These are phyloP conservation scores for Eucalyptus erythrocorys DNA, from an alignment of 345 rosid species.

Conservation along the genomic window DNA sequence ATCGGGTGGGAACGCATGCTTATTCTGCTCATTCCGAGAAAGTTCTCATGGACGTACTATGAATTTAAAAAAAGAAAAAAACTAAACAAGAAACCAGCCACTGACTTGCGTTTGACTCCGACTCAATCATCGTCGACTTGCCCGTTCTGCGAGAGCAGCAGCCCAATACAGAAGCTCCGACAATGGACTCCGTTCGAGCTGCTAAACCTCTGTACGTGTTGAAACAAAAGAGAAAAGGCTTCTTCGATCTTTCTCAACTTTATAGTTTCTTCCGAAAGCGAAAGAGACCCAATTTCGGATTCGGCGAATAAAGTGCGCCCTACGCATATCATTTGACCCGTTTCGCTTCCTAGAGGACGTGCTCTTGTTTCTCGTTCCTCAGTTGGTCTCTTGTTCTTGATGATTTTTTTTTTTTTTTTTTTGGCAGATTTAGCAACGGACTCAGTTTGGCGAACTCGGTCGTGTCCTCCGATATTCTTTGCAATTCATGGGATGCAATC, in stretches of 20 bases:
- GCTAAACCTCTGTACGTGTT: neutral
- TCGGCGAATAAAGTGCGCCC: neutral
- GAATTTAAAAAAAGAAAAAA: too few species aligned
- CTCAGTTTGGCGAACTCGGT: constrained; percentile 24
- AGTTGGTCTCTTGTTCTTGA: neutral
- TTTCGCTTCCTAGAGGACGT: neutral
- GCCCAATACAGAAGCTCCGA: neutral
- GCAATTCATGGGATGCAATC: constrained; percentile 23
- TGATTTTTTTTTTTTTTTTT: too few species aligned
- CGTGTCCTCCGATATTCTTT: constrained; percentile 33
- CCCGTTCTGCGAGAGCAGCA: neutral
- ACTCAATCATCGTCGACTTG: neutral
- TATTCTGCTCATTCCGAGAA: too few species aligned
- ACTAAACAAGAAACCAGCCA: too few species aligned
- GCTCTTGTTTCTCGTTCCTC: neutral
- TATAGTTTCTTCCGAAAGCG: neutral
- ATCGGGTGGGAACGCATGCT: too few species aligned
- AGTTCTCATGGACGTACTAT: too few species aligned
- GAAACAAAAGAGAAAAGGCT: neutral
- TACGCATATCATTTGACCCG: rapidly evolving
- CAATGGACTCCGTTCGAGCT: neutral
- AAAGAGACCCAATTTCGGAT: neutral
- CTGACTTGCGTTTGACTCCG: too few species aligned
- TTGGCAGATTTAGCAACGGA: constrained; percentile 24
- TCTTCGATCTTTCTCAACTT: neutral